Percentiles rank a stretch among this genome's conserved stretches.
Evolutionary conservation across 805 yeast genomes (phyloP).

Genomic region (Wickerhamomyces canadensis): DNA sequence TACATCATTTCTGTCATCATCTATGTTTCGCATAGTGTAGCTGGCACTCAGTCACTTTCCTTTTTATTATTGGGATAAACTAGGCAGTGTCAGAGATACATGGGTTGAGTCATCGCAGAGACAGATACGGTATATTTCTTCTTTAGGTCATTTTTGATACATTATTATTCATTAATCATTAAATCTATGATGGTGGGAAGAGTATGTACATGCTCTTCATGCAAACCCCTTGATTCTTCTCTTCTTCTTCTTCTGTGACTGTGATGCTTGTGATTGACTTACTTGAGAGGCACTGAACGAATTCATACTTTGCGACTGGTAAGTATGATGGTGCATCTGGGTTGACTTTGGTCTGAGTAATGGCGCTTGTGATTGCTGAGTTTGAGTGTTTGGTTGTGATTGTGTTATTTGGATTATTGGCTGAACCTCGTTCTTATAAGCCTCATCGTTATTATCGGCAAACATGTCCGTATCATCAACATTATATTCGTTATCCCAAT

Average conservation of each 20-base stretch:
- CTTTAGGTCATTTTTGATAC: too few species aligned
- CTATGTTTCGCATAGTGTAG: too few species aligned
- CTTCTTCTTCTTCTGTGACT: slow-evolving; percentile 7
- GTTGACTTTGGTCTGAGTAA: slow-evolving; percentile 3
- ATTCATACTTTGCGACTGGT: not conserved
- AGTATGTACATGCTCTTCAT: too few species aligned
- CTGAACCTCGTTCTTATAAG: slow-evolving; percentile 3
- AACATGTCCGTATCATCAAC: too few species aligned
- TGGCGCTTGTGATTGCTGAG: not conserved
- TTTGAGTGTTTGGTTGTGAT: slow-evolving; percentile 9
- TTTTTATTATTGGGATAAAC: too few species aligned
- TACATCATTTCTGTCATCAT: too few species aligned
- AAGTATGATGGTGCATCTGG: too few species aligned
- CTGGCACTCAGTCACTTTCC: too few species aligned
- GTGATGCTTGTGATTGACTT: not conserved
- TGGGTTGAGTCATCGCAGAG: too few species aligned
- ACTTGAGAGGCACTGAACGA: not conserved
- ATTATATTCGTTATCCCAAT: slow-evolving; percentile 19
- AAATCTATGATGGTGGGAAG: not conserved
- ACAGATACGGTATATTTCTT: too few species aligned
- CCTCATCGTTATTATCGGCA: too few species aligned
- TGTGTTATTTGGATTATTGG: slow-evolving; percentile 18
- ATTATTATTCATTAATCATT: not conserved
- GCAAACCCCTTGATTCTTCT: slow-evolving; percentile 21
- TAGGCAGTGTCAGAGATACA: too few species aligned